Base-by-base conservation (phyloP, 164 flowering plant species). In the Berberis thunbergii region DNA sequence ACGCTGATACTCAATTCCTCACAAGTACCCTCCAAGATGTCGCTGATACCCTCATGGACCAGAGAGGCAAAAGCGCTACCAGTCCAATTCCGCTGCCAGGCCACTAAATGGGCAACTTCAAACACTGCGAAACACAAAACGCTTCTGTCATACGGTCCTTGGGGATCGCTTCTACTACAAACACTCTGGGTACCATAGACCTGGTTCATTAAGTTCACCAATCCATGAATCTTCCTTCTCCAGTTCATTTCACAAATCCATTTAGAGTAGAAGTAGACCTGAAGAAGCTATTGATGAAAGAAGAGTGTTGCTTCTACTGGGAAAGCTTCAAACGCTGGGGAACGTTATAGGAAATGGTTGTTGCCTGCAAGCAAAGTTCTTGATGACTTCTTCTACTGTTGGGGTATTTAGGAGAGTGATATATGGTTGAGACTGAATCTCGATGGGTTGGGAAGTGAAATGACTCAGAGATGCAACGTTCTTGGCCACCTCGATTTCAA, bases 401-500 rank as follows among this genome's bases (percentile, higher is more conserved):
- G 75, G 75, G 76, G 67, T 77, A 3, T 92, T 79, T 70, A 84
- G 81, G 43, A 91, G 84, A 57, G 95, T 89, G 41, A 91, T 79
- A 73, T 91, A 96, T 1, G 98, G 98, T 7, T 96, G 84, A 12
- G 98, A 89, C 64, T 89, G 91, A 62, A 86, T 89, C 63, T 87
- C 88, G 44, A 91, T 89, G 56, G 89, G 85, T 57, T 89, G 94
- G 48, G 90, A 89, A 54, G 92, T 89, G 76, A 91, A 84, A 71
- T 91, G 96, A 41, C 95, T 84, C 9, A 91, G 88, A 58, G 98
- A 96, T 3, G 87, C 64, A 40, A 87, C 88, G 70, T 87, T 89
- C 96, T 91, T 87, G 26, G 98, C 95, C 68, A 91, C 92, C 71
- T 91, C 96, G 76, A 89, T 91, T 72, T 91, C 98, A 0, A 91